Evolutionary conservation across 768 basidiomycete species (phyloP), one percentile per base, ranked within the genome.

Genomic region (Suillus tomentosus): DNA sequence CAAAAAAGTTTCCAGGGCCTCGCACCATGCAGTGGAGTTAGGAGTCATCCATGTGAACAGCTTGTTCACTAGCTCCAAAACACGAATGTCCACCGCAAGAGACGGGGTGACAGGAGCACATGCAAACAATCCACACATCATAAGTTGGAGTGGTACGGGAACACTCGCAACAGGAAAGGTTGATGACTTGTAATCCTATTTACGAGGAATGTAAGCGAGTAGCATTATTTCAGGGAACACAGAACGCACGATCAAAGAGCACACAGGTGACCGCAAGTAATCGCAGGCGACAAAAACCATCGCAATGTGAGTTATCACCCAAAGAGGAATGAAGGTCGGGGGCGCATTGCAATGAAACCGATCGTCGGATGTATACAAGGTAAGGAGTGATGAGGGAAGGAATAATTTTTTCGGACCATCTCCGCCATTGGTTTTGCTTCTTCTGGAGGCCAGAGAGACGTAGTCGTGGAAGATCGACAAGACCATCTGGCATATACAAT

Each of bases 11-110:
- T 69, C 61, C 3, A 69, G 51, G 4, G 66, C 64, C 9, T 63
- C 51, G 27, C 55, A 65, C 45, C 54, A 59, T 5, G 57, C 68
- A 36, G 66, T 54, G 7, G 24, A 40, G 45, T 69, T 69, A 3
- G 67, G 68, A 24, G 68, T 54, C 15, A 69, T 63, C 9, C 58
- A 57, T 17, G 56, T 19, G 36, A 69, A 69, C 14, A 69, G 48
- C 1, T 45, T 37, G 9, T 51, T 62, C 1, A 67, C 60, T 14
- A 78, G 76, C 42, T 74, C 71, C 31, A 78, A 61, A 19, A 78
- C 66, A 22, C 62, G 68, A 17, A 78, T 34, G 55, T 77, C 73
- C 3, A 79, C 71, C 5, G 72, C 77, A 1, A 79, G 63, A n/a
- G 72, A 70, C 1, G 77, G 78, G 0, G 53, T 40, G 2, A 69